phyloP scores from a whole-genome alignment of 768 basidiomycete species.

The Omphalotus guepiniiformis region DNA sequence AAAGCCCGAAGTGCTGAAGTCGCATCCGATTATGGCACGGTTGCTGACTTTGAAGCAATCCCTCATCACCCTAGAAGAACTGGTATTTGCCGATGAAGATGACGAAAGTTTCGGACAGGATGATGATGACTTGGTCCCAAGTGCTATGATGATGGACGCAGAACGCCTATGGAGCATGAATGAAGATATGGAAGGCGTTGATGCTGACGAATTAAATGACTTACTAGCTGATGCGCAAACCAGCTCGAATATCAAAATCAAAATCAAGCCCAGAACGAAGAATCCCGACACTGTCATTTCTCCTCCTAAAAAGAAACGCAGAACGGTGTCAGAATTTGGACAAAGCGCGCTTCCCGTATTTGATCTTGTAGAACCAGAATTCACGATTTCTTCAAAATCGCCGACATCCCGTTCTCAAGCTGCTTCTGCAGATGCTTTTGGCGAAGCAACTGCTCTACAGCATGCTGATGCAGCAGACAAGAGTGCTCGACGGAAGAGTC shows the following conservation, averaged over 20 bases:
- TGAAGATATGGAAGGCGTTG: slow-evolving; percentile 25
- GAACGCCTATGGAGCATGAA: slow-evolving; percentile 41
- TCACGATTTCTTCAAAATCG: slow-evolving; percentile 37
- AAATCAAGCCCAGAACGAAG: slow-evolving; percentile 12
- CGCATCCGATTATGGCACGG: slow-evolving; percentile 70
- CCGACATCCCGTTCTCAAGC: slow-evolving; percentile 21
- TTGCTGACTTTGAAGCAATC: slow-evolving; percentile 82
- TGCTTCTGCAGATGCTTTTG: slow-evolving; percentile 48
- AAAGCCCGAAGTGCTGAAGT: slow-evolving; percentile 57
- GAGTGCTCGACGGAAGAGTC: slow-evolving; percentile 69
- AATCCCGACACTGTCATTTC: not conserved
- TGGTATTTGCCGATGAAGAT: slow-evolving; percentile 63
- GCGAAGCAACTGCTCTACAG: slow-evolving; percentile 69
- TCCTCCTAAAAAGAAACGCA: slow-evolving; percentile 61
- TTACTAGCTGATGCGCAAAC: slow-evolving; percentile 56
- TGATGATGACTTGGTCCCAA: slow-evolving; percentile 12
- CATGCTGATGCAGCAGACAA: slow-evolving; percentile 81
- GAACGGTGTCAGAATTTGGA: slow-evolving; percentile 28
- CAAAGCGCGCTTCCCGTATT: slow-evolving; percentile 40
- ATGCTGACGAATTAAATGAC: slow-evolving; percentile 42
- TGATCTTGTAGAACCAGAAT: slow-evolving; percentile 80
- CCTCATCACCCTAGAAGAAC: slow-evolving; percentile 74
- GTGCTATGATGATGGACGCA: slow-evolving; percentile 36
- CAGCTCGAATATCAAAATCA: slow-evolving; percentile 6
- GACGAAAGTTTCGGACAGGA: slow-evolving; percentile 31